A percentile compares a stretch with the other conserved stretches of the same genome.
Conservation (phyloP, 2,329 filamentous ascomycete genomes). For the Stromatinia cepivora region DNA sequence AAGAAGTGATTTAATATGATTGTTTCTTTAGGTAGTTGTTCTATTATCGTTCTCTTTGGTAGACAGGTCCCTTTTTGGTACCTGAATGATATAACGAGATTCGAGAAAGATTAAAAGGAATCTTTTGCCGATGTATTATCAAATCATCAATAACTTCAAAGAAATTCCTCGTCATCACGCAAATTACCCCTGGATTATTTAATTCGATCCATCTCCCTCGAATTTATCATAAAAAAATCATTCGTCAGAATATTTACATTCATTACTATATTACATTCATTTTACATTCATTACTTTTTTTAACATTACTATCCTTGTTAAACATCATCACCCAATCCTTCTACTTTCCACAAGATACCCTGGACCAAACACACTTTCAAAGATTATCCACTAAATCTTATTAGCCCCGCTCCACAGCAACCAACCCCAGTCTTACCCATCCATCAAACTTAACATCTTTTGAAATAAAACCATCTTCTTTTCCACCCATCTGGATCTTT, state of each 20-base stretch:
- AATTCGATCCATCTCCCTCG: not conserved
- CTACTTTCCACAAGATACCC: constrained; percentile 16
- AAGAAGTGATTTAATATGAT: not conserved
- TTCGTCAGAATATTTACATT: constrained; percentile 10
- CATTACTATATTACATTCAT: not conserved
- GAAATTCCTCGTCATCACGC: not conserved
- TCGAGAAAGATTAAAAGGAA: not conserved
- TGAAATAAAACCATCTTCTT: constrained; percentile 24
- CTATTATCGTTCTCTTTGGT: not conserved
- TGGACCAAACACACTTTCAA: constrained; percentile 15
- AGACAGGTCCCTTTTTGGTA: not conserved
- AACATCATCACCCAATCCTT: constrained; percentile 9
- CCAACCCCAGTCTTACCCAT: constrained; percentile 17
- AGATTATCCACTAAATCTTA: constrained; percentile 11
- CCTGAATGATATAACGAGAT: constrained; percentile 1
- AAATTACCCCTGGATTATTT: constrained; percentile 9
- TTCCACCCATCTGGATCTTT: constrained; percentile 4
- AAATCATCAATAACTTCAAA: constrained; percentile 1
- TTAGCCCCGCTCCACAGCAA: constrained; percentile 9
- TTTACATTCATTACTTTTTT: not conserved
- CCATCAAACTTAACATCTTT: constrained; percentile 1
- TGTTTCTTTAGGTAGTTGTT: not conserved
- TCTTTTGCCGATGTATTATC: not conserved
- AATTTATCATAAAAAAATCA: not conserved
- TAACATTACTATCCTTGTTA: not conserved